Conservation (phyloP, 345 rosid genomes). For the Gossypium raimondii region DNA sequence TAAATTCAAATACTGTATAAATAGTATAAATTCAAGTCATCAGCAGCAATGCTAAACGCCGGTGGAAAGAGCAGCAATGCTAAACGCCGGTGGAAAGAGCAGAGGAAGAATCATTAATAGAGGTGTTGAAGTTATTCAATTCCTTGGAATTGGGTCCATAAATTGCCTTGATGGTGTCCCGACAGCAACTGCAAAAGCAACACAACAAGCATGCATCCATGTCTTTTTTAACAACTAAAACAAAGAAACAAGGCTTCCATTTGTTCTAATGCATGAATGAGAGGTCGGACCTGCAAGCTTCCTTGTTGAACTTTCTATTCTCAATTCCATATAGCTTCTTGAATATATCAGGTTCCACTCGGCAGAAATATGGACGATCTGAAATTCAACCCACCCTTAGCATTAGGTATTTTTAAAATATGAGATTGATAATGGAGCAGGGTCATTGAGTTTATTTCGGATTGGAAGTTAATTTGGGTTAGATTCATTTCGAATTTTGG, state of each 20-base stretch:
- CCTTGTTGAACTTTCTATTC: slow-evolving; percentile 65
- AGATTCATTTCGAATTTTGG: too few species aligned
- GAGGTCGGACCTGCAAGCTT: slow-evolving; percentile 50
- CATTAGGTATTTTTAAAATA: too few species aligned
- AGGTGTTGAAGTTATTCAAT: slow-evolving; percentile 46
- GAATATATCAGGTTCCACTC: slow-evolving; percentile 63
- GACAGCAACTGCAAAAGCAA: slow-evolving; percentile 43
- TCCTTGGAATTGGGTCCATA: slow-evolving; percentile 64
- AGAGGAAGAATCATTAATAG: slow-evolving; percentile 32
- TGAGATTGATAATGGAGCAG: too few species aligned
- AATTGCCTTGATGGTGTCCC: slow-evolving; percentile 65
- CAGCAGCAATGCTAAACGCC: too few species aligned
- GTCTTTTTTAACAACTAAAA: background rate
- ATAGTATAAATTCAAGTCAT: too few species aligned
- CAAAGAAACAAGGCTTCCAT: background rate
- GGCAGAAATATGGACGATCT: slow-evolving; percentile 90
- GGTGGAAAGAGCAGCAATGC: background rate
- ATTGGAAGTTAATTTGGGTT: too few species aligned
- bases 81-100: too few species aligned
- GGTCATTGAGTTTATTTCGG: too few species aligned
- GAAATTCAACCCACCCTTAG: background rate
- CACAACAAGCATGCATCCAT: background rate
- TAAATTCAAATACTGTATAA: too few species aligned
- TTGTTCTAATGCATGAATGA: background rate
- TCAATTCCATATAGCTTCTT: slow-evolving; percentile 46